A percentile compares a stretch with the other conserved stretches of the same genome.
These are phyloP conservation scores for Tricholoma matsutake DNA, from an alignment of 768 basidiomycete genomes.

Conservation along the genomic window DNA sequence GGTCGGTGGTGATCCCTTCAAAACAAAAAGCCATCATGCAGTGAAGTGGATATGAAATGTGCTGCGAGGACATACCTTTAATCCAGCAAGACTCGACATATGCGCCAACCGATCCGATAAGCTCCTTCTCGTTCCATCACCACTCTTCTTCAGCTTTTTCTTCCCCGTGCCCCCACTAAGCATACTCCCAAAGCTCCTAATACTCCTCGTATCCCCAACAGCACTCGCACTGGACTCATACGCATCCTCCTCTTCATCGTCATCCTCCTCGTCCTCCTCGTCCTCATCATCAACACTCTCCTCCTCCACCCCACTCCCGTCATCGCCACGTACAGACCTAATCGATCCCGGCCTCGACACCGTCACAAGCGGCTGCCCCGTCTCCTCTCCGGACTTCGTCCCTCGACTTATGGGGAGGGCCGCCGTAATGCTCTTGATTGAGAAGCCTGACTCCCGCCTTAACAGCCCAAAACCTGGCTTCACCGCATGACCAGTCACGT, in stretches of 20 bases:
- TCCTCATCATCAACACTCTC: constrained; percentile 35
- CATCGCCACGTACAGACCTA: constrained; percentile 28
- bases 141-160: constrained; percentile 20
- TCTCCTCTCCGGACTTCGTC: constrained; percentile 32
- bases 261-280: constrained; percentile 41
- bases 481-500: constrained; percentile 22
- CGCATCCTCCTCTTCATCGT: constrained; percentile 33
- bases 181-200: constrained; percentile 87
- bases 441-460: constrained; percentile 75
- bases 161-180: constrained; percentile 41
- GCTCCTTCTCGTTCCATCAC: constrained; percentile 51
- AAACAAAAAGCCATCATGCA: constrained; percentile 1
- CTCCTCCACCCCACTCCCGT: constrained; percentile 23
- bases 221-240: constrained; percentile 38
- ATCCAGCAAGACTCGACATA: constrained; percentile 59
- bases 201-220: constrained; percentile 64
- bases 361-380: constrained; percentile 45
- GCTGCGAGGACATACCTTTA: constrained; percentile 30
- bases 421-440: constrained; percentile 68
- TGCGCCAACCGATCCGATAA: constrained; percentile 80
- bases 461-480: constrained; percentile 65
- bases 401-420: constrained; percentile 56
- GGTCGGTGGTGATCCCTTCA: constrained; percentile 24
- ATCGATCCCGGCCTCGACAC: constrained; percentile 43
- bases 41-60: neutral